Evolutionary conservation across 1,284 basidiomycete genomes (phyloP).

Genomic region (Coniferiporia weirii): DNA sequence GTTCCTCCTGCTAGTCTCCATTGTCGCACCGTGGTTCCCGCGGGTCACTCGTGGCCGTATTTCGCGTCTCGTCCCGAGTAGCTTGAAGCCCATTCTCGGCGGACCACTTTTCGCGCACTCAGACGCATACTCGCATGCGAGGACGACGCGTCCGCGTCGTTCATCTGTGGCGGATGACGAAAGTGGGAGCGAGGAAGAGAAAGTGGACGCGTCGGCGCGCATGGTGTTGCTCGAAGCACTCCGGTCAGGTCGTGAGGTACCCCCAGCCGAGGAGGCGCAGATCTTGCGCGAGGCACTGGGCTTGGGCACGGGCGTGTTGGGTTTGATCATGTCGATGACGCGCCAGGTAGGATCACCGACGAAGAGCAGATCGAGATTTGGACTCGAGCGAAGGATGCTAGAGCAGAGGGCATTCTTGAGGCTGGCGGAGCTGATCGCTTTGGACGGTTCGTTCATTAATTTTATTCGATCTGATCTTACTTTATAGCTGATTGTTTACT

Average conservation of each 20-base stretch:
- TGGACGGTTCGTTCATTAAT: slow-evolving; percentile 32
- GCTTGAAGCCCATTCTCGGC: slow-evolving; percentile 2
- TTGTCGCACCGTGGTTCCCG: slow-evolving; percentile 47
- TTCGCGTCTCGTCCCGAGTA: not conserved
- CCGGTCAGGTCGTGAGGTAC: slow-evolving; percentile 23
- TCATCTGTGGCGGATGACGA: not conserved
- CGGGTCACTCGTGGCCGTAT: not conserved
- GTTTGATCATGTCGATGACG: slow-evolving; percentile 27
- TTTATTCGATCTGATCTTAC: not conserved
- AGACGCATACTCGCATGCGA: slow-evolving; percentile 4
- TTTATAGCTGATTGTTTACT: slow-evolving; percentile 10
- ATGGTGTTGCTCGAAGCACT: slow-evolving; percentile 28
- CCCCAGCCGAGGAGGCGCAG: slow-evolving; percentile 31
- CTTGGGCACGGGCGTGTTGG: slow-evolving; percentile 35
- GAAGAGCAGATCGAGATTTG: slow-evolving; percentile 23
- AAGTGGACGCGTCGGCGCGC: slow-evolving; percentile 15
- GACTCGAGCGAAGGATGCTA: slow-evolving; percentile 38
- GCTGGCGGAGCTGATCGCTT: slow-evolving; percentile 45
- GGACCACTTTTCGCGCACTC: not conserved
- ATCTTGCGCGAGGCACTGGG: slow-evolving; percentile 37
- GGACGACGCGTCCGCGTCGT: not conserved
- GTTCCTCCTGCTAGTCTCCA: slow-evolving; percentile 51
- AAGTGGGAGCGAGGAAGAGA: slow-evolving; percentile 7
- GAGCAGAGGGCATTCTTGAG: slow-evolving; percentile 50
- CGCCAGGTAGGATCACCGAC: slow-evolving; percentile 29